phyloP scores from a whole-genome alignment of 805 yeast species.

The Metschnikowia sp. region DNA sequence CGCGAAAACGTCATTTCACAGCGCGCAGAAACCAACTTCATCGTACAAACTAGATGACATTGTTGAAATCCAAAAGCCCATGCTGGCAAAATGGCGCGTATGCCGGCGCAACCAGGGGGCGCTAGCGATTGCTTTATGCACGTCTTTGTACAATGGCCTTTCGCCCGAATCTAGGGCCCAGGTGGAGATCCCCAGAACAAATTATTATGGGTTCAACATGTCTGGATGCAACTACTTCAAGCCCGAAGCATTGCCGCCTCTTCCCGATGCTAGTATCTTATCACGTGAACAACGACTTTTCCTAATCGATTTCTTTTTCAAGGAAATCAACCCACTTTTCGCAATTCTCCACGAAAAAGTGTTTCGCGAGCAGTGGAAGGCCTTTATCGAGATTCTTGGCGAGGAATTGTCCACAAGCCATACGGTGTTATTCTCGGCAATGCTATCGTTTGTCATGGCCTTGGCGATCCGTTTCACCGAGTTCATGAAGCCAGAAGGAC shows the following conservation, averaged over 20 bases:
- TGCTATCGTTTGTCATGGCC: slow-evolving; percentile 47
- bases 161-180: slow-evolving; percentile 29
- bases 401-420: slow-evolving; percentile 24
- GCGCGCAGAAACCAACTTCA: background rate
- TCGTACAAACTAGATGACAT: slow-evolving; percentile 15
- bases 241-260: slow-evolving; percentile 36
- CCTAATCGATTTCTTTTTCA: slow-evolving; percentile 42
- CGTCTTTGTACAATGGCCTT: slow-evolving; percentile 29
- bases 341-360: slow-evolving; percentile 52
- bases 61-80: slow-evolving; percentile 14
- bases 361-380: slow-evolving; percentile 47
- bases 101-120: slow-evolving; percentile 45
- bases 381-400: slow-evolving; percentile 16
- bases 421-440: slow-evolving; percentile 50
- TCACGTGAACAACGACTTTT: slow-evolving; percentile 5
- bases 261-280: slow-evolving; percentile 21
- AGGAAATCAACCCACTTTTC: slow-evolving; percentile 50
- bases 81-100: slow-evolving; percentile 44
- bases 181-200: slow-evolving; percentile 51
- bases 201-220: slow-evolving; percentile 65
- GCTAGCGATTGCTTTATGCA: slow-evolving; percentile 34
- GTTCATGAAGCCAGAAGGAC: slow-evolving; percentile 22
- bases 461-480: slow-evolving; percentile 51
- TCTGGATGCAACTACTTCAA: slow-evolving; percentile 51
- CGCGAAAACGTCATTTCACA: background rate